These are phyloP conservation scores for Cucurbita argyrosperma DNA, from an alignment of 306 rosid genomes.

Conservation along the genomic window DNA sequence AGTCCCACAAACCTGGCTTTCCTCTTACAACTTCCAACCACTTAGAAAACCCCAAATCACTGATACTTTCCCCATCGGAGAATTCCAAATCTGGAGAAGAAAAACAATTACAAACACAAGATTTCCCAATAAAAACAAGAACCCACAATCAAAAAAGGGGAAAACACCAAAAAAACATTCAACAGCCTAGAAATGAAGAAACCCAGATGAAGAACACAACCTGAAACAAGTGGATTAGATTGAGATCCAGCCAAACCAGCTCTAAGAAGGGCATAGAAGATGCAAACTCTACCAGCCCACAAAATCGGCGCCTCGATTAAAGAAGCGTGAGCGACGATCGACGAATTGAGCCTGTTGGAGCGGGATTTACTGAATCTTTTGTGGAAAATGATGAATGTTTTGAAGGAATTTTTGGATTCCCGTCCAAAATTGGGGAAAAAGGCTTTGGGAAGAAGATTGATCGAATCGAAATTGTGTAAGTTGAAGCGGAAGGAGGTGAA, in stretches of 20 bases:
- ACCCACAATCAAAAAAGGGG: background rate
- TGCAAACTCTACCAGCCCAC: slow-evolving; percentile 76
- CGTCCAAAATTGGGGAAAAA: slow-evolving; percentile 22
- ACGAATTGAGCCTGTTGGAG: background rate
- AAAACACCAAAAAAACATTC: background rate
- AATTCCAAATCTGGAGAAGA: slow-evolving; percentile 37
- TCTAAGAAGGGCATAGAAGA: slow-evolving; percentile 75
- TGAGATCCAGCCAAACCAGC: slow-evolving; percentile 87
- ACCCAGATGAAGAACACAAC: slow-evolving; percentile 15
- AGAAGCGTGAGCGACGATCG: slow-evolving; percentile 28
- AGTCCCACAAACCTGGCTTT: slow-evolving; percentile 46
- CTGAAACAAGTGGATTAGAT: slow-evolving; percentile 64
- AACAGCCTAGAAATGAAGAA: background rate
- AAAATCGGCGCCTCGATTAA: slow-evolving; percentile 65
- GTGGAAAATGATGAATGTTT: slow-evolving; percentile 16
- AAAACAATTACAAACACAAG: slow-evolving; percentile 1
- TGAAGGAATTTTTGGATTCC: slow-evolving; percentile 18
- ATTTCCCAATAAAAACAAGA: background rate
- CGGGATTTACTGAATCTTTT: slow-evolving; percentile 10
- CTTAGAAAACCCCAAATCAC: slow-evolving; percentile 83
- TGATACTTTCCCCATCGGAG: slow-evolving; percentile 21
- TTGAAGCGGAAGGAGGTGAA: background rate
- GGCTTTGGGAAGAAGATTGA: slow-evolving; percentile 27
- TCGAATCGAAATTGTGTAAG: slow-evolving; percentile 3
- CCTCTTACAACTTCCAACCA: slow-evolving; percentile 58